Base-by-base conservation (phyloP, 73 alveolate species). In the Blepharisma stoltei region DNA sequence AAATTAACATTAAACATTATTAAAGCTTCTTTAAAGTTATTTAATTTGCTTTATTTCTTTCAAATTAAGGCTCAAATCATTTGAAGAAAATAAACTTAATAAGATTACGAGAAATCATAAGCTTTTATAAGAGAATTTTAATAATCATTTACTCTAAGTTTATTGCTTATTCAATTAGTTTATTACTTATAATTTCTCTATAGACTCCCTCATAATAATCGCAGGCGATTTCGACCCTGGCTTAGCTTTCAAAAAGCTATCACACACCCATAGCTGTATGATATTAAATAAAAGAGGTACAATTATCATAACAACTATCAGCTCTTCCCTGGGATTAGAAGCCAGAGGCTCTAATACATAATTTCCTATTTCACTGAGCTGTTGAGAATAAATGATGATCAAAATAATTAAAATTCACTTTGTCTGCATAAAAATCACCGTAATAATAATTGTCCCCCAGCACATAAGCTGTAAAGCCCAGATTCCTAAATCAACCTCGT, bases 401-500 rank as follows among this genome's bases (percentile, higher is more conserved):
- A 76, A 8, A 6, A 55, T 54, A 25, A 65, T n/a, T 32, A 53
- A 27, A 60, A 76, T 37, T 5, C 77, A 76, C 25, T 53, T 55
- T 60, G 67, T 41, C 54, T 68, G 65, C 21, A 68, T 32, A 23
- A 68, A 18, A n/a, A n/a, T 84, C 20, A 78, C 87, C 43, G 82
- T 54, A 7, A 82, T 37, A 1, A 83, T 86, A 45, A 86, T 73
- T 6, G 67, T 68, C 41, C 81, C 82, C 89, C 93, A 86, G 44
- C 83, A 83, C 20, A 77, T 76, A 8, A 86, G 67, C 54, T 86
- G 86, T 14, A 86, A 69, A 8, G 81, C 81, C 89, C 93, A 86
- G 20, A 78, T 71, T 50, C 83, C 84, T 73, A 81, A 77, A 45
- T 86, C 89, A 0, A 86, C 77, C 48, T 65, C 77, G 6, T 86